These are phyloP conservation scores for Myotisia sp. DNA, from an alignment of 2,329 filamentous ascomycete genomes.

Conservation along the genomic window DNA sequence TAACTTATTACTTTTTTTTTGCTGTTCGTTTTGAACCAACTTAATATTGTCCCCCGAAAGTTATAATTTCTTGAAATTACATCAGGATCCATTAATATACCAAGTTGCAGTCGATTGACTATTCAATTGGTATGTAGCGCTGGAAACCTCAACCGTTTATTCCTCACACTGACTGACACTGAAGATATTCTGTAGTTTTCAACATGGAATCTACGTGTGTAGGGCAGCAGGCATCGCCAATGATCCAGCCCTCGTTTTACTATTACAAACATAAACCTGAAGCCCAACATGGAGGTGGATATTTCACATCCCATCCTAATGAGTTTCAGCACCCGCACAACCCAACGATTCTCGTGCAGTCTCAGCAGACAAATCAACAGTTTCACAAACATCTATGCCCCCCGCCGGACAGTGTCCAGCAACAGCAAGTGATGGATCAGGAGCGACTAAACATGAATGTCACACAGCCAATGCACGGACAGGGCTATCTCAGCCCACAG, in stretches of 20 bases:
- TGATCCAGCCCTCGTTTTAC: constrained; percentile 34
- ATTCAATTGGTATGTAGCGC: too few species aligned
- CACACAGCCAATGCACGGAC: not conserved
- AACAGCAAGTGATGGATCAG: not conserved
- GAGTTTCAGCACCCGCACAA: constrained; percentile 24
- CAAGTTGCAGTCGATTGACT: too few species aligned
- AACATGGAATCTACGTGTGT: constrained; percentile 7
- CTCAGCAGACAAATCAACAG: constrained; percentile 17
- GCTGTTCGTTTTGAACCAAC: too few species aligned
- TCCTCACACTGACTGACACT: too few species aligned
- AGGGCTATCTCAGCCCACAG: not conserved
- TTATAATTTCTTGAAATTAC: too few species aligned
- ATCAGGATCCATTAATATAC: too few species aligned
- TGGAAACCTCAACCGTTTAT: too few species aligned
- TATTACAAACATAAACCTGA: constrained; percentile 71
- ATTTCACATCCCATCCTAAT: constrained; percentile 54
- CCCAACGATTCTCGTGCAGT: constrained; percentile 5
- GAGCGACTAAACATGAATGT: constrained; percentile 5
- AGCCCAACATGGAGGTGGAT: constrained; percentile 56
- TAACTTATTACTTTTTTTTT: too few species aligned
- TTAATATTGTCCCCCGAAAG: too few species aligned
- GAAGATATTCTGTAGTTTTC: too few species aligned
- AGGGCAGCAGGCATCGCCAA: constrained; percentile 5
- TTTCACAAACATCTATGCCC: constrained; percentile 17
- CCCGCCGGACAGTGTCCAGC: constrained; percentile 12